Evolutionary conservation across 1,139 yeast genomes (phyloP).

Genomic region (Blastobotrys serpentis): DNA sequence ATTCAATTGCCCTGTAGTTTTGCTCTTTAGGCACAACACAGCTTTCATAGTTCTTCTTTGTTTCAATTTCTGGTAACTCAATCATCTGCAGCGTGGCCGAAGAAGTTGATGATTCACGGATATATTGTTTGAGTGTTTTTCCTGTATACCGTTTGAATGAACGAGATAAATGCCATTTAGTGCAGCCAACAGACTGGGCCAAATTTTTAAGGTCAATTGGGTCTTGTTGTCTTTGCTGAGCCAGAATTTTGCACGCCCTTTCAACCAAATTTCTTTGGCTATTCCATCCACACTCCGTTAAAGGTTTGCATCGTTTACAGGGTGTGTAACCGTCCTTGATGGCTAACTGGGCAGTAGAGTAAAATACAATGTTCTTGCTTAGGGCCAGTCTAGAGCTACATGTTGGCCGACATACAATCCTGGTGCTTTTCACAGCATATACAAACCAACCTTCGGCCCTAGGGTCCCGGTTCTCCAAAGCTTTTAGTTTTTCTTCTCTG

Average conservation of each 20-base stretch:
- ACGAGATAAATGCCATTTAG: conserved; percentile 3
- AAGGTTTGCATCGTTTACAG: conserved; percentile 4
- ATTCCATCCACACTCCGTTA: background rate
- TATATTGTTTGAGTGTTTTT: conserved; percentile 5
- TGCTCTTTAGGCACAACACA: background rate
- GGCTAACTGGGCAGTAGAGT: conserved; percentile 4
- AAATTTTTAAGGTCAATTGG: background rate
- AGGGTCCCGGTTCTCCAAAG: conserved; percentile 3
- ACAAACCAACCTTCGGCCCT: conserved; percentile 10
- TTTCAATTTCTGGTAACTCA: background rate
- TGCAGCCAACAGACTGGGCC: conserved; percentile 4
- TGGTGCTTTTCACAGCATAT: conserved; percentile 4
- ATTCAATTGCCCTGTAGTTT: background rate
- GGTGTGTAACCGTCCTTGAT: conserved; percentile 1
- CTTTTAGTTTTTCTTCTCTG: conserved; percentile 1
- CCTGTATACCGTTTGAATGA: conserved; percentile 4
- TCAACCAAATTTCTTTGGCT: conserved; percentile 1
- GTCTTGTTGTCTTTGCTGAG: background rate
- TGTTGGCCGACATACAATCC: conserved; percentile 7
- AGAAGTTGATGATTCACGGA: background rate
- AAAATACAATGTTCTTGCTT: conserved; percentile 1
- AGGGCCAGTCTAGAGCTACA: conserved; percentile 5
- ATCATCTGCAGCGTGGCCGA: background rate
- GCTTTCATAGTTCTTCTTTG: conserved; percentile 1
- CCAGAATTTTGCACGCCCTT: background rate